Percentiles rank a stretch among this genome's conserved stretches.
Evolutionary conservation across 2,329 filamentous ascomycete genomes (phyloP).

Genomic region (Stenocarpella maydis): DNA sequence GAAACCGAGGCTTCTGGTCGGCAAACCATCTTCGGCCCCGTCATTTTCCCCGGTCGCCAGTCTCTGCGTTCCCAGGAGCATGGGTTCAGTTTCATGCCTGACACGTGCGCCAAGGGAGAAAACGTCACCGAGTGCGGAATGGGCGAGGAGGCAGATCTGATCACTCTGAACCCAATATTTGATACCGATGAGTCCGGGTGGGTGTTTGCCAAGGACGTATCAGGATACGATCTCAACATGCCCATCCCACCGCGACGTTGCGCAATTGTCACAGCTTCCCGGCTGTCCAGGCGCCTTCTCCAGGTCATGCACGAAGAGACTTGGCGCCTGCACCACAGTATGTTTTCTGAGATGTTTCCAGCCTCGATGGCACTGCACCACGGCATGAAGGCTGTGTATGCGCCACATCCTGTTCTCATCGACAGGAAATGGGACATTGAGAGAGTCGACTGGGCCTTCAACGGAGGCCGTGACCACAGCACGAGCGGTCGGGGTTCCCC

Average conservation of each 20-base stretch:
- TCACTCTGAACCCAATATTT: constrained; percentile 81
- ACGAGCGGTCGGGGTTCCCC: constrained; percentile 71
- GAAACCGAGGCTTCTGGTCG: constrained; percentile 63
- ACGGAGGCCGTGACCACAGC: constrained; percentile 74
- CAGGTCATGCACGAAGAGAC: constrained; percentile 79
- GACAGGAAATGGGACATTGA: constrained; percentile 77
- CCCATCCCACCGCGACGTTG: constrained; percentile 71
- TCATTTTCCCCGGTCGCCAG: constrained; percentile 57
- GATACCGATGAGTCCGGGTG: constrained; percentile 75
- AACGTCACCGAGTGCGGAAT: constrained; percentile 67
- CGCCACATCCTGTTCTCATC: constrained; percentile 82
- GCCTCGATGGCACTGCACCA: constrained; percentile 75
- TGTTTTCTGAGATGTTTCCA: constrained; percentile 85
- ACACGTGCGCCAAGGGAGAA: constrained; percentile 61
- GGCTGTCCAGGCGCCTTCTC: constrained; percentile 72
- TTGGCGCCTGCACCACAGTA: constrained; percentile 70
- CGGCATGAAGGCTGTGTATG: constrained; percentile 80
- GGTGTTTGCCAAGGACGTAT: constrained; percentile 75
- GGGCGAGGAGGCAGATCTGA: constrained; percentile 76
- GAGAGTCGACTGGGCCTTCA: constrained; percentile 80
- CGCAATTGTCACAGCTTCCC: constrained; percentile 75
- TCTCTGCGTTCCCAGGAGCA: constrained; percentile 60
- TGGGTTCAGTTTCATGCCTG: constrained; percentile 61
- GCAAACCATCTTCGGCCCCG: constrained; percentile 75
- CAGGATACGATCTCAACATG: constrained; percentile 66